phyloP scores from a whole-genome alignment of 345 rosid species.

The Boechera divaricarpa region DNA sequence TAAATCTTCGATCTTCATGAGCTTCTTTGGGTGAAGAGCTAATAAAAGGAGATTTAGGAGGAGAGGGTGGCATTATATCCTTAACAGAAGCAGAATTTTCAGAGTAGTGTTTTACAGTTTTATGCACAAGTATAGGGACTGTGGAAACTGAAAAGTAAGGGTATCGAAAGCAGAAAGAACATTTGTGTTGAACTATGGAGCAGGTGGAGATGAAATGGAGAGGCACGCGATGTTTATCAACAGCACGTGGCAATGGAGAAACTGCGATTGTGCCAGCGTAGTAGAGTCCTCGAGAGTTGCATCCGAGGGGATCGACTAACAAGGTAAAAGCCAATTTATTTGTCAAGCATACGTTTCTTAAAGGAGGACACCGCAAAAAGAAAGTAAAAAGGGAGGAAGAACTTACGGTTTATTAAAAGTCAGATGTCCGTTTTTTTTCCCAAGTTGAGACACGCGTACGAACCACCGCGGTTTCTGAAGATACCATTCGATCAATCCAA shows the following conservation, averaged over 20 bases:
- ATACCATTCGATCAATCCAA: constrained; percentile 39
- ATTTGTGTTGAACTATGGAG: constrained; percentile 27
- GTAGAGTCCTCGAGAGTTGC: constrained; percentile 37
- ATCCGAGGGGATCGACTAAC: constrained; percentile 35
- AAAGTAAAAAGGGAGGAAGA: constrained; percentile 27
- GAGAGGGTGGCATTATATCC: constrained; percentile 37
- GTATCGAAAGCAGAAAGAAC: constrained; percentile 16
- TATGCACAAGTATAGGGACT: constrained; percentile 33
- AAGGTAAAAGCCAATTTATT: constrained; percentile 38
- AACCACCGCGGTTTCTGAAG: constrained; percentile 35
- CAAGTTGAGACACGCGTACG: constrained; percentile 40
- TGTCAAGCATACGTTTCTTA: constrained; percentile 44
- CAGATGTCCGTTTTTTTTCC: constrained; percentile 27
- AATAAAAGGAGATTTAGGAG: constrained; percentile 36
- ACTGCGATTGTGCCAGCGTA: constrained; percentile 41
- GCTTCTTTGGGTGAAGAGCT: constrained; percentile 39
- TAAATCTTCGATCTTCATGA: constrained; percentile 30
- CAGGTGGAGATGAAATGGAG: constrained; percentile 49
- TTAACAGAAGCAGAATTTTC: constrained; percentile 16
- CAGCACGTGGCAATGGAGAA: constrained; percentile 47
- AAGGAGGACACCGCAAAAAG: constrained; percentile 29
- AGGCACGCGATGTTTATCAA: constrained; percentile 37
- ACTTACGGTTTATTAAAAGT: constrained; percentile 34
- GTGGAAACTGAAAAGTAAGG: constrained; percentile 28
- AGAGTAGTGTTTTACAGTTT: constrained; percentile 27